Percentiles rank a stretch among this genome's conserved stretches.
Conservation (phyloP, 306 rosid species). For the Gastrolobium villosum region DNA sequence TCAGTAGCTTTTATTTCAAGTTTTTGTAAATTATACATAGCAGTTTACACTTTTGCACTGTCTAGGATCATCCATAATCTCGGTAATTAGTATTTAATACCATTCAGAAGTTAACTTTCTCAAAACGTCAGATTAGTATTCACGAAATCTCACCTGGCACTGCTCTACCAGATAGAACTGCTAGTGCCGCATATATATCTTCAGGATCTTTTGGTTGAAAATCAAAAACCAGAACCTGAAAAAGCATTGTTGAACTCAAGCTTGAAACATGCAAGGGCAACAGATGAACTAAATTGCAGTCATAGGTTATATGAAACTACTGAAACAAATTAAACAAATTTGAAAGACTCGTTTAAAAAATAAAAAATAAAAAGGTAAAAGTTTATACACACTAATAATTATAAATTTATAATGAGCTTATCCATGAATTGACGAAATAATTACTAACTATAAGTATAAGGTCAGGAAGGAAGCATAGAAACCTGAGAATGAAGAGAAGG, state of each 20-base stretch:
- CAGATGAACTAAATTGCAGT: neutral
- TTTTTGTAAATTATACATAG: slow-evolving; percentile 2
- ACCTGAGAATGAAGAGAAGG: slow-evolving; percentile 70
- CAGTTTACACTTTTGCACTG: neutral
- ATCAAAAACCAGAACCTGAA: slow-evolving; percentile 87
- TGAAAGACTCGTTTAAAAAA: neutral
- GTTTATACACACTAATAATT: neutral
- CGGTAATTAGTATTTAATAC: neutral
- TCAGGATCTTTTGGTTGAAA: slow-evolving; percentile 98
- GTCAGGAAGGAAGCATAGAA: slow-evolving; percentile 4
- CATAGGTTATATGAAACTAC: neutral
- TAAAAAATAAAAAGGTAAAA: neutral
- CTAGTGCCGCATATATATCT: slow-evolving; percentile 76
- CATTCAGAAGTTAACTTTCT: neutral
- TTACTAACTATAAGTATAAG: neutral
- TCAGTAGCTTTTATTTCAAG: neutral
- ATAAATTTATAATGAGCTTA: neutral
- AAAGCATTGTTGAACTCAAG: slow-evolving; percentile 35
- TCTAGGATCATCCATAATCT: neutral
- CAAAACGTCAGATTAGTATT: neutral
- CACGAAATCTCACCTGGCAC: slow-evolving; percentile 64
- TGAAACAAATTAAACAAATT: neutral
- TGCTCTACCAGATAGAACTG: slow-evolving; percentile 74
- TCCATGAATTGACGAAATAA: neutral
- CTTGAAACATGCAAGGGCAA: slow-evolving; percentile 5